phyloP scores from a whole-genome alignment of 202 grass and related monocot species.

The Carex arenaria region DNA sequence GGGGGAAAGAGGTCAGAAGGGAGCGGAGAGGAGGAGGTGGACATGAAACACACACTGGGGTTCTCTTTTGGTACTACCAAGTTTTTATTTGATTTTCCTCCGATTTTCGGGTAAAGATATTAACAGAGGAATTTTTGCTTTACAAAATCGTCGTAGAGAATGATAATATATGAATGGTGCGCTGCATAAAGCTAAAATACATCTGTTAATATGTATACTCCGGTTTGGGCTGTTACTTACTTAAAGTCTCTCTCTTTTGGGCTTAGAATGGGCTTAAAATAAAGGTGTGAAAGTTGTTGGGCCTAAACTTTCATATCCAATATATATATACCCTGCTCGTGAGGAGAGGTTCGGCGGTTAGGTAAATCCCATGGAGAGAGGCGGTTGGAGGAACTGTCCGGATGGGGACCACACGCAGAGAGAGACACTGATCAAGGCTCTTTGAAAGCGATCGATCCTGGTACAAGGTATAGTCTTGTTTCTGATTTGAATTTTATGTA shows the following conservation, averaged over 20 bases:
- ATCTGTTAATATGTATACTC: no score
- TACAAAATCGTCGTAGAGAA: no score
- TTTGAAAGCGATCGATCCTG: constrained; percentile 86
- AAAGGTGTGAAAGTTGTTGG: background rate
- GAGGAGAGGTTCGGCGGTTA: constrained; percentile 63
- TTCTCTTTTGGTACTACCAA: background rate
- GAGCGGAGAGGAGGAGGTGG: background rate
- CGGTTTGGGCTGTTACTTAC: no score
- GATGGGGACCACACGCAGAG: constrained; percentile 43
- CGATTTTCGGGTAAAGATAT: background rate
- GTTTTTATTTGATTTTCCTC: background rate
- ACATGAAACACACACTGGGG: background rate
- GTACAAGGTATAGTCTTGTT: constrained; percentile 55
- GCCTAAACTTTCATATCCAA: no score
- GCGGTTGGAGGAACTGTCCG: constrained; percentile 39
- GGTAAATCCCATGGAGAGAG: constrained; percentile 75
- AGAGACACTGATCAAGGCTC: constrained; percentile 37
- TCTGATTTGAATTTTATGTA: background rate
- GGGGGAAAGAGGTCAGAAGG: background rate
- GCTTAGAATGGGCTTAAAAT: background rate
- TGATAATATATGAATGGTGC: no score
- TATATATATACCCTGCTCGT: constrained; percentile 7
- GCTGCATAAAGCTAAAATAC: no score
- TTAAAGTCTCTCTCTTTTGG: background rate
- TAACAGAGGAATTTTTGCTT: no score